These are phyloP conservation scores for Claviceps sp. DNA, from an alignment of 2,329 filamentous ascomycete species.

Conservation along the genomic window DNA sequence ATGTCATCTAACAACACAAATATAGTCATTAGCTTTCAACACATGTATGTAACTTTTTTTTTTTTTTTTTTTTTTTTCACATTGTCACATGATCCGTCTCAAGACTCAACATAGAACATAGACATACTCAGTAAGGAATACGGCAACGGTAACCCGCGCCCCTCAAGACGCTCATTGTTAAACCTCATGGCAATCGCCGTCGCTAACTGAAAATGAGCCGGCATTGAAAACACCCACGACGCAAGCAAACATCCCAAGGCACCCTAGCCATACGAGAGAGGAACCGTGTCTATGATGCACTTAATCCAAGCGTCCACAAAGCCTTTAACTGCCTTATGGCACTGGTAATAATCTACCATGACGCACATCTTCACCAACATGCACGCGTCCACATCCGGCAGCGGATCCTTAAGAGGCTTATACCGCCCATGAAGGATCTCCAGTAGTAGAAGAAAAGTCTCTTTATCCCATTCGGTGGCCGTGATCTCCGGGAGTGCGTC, in stretches of 20 bases:
- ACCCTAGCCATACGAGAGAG: not conserved
- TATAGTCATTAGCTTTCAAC: not conserved
- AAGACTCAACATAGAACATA: no score
- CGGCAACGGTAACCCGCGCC: no score
- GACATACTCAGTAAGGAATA: not conserved
- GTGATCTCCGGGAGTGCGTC: not conserved
- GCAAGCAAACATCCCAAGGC: not conserved
- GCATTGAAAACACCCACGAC: not conserved
- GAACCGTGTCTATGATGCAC: not conserved
- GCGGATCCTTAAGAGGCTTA: not conserved
- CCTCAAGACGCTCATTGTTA: no score
- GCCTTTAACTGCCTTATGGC: constrained; percentile 26
- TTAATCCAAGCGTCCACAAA: constrained; percentile 10
- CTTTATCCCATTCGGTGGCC: not conserved
- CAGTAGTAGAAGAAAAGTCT: not conserved
- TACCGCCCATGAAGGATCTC: constrained; percentile 1
- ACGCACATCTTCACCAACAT: constrained; percentile 28
- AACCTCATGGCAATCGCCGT: no score
- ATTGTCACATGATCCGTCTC: no score
- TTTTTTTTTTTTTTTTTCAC: no score
- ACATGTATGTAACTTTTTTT: not conserved
- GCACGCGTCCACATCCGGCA: constrained; percentile 20
- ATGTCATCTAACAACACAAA: not conserved
- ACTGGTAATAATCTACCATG: constrained; percentile 29
- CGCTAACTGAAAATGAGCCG: no score